Evolutionary conservation across 305 asterid genomes (phyloP), one percentile per base, ranked within the genome.

Genomic region (Fraxinus sp.): DNA sequence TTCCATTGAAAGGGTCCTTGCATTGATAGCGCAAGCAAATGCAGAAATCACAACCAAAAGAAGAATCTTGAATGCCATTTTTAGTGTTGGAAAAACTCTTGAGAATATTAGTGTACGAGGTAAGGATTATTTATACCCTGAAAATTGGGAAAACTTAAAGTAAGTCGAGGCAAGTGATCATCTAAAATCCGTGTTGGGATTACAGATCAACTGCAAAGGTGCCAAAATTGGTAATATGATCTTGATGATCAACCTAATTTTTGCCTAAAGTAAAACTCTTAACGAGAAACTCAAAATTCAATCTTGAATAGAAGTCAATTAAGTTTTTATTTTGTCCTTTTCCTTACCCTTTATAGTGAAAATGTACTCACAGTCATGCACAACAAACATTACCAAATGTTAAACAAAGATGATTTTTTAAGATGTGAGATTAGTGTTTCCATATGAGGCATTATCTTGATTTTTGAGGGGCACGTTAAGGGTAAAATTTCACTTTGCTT

Each of bases 241-340:
- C 75, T 68, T 68, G 75, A 68, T 68, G 75, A 68, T 68, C 39
- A 28, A 68, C 75, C 75, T 68, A 68, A 68, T 68, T 68, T 36
- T 10, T 35, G 37, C 75, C 37, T 26, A 28, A 68, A 9, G 35
- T 26, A 66, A 24, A 62, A 62, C 32, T 22, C 30, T 33, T 7
- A 18, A 5, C 2, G 35, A 26, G n/a, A 64, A 64, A 9, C 10
- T 66, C 18, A 26, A 66, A 43, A 68, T 28, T 68, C 39, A 16
- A 68, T 13, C 37, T 11, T 13, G 37, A 30, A 68, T 68, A 28
- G 1, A 68, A 68, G 39, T 68, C 75, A 28, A 28, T 13, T 26
- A 11, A 68, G 37, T 28, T 26, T 68, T 28, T 68, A 8, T 13
- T 11, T 26, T 8, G 33, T 49, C 18, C 7, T 14, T 13, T 46